Evolutionary conservation across 164 flowering plant genomes (phyloP), one percentile per base, ranked within the genome.

Genomic region (Umbilicus rupestris): DNA sequence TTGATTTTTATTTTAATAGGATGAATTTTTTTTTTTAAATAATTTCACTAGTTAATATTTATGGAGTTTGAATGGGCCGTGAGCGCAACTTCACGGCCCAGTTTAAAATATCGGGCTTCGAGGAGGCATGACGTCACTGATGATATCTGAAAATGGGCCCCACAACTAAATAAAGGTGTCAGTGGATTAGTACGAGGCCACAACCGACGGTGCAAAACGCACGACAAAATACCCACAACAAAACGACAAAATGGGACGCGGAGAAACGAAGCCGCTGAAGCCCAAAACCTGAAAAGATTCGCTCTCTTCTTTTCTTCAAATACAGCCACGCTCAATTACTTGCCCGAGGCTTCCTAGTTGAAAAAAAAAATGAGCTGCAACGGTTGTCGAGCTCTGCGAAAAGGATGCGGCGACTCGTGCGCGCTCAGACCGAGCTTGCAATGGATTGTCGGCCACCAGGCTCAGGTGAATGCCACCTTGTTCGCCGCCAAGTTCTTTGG

Each of bases 401-500:
- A 85, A 69, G 96, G 90, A 0, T 90, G 96, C 82, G 82, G 88
- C 74, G 93, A 84, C 22, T 58, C 74, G 16, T 90, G 96, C 76
- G 71, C 86, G 42, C 81, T 90, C 11, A 76, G 92, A 63, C 78
- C 85, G 1, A 80, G 90, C 65, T 75, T 89, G 14, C 87, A 80
- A 39, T 83, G 91, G 90, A 85, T 86, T 59, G 85, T 82, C 22
- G 65, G 75, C 31, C 77, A 94, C 0, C 83, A 85, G 41, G 84
- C 92, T 28, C 97, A 90, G 71, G 88, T 80, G 49, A 75, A 85
- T 77, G 97, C 97, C 67, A 88, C 92, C 49, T 78, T 90, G 67
- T 88, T 90, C 64, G 85, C 85, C 24, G 92, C 97, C 71, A 87
- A 82, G 73, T 90, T 90, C 63, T 90, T 84, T 68, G 96, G 97